Evolutionary conservation across 257 asterid genomes (phyloP).

Genomic region (Primulina eburnea): DNA sequence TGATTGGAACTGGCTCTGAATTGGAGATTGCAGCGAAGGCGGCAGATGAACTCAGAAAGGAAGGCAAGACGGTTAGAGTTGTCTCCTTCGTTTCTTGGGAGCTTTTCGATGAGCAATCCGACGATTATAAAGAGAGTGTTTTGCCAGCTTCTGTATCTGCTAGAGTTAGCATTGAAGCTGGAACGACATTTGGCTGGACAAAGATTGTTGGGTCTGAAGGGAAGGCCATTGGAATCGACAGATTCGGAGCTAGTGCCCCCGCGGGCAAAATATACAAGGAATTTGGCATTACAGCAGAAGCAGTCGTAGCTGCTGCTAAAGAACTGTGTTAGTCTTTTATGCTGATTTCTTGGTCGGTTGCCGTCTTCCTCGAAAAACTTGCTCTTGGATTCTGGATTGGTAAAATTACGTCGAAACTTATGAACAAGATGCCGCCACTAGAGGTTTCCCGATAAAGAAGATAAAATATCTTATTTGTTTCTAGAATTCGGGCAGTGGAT

Average conservation of each 20-base stretch:
- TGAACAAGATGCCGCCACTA: conserved; percentile 17
- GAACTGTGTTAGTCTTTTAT: conserved; percentile 35
- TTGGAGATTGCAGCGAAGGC: conserved; percentile 78
- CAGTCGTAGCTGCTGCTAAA: conserved; percentile 67
- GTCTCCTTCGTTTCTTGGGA: conserved; percentile 81
- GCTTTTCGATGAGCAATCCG: conserved; percentile 66
- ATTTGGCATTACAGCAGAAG: conserved; percentile 67
- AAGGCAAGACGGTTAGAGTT: conserved; percentile 72
- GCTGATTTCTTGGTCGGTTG: conserved; percentile 5
- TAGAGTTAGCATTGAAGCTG: conserved; percentile 84
- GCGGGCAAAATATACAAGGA: conserved; percentile 75
- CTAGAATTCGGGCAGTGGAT: conserved; percentile 25
- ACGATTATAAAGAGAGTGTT: conserved; percentile 68
- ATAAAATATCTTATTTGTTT: conserved; percentile 17
- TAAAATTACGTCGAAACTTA: conserved; percentile 17
- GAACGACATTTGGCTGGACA: conserved; percentile 67
- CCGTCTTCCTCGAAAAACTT: not conserved
- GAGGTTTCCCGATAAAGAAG: conserved; percentile 30
- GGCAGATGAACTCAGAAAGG: conserved; percentile 71
- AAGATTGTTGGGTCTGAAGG: conserved; percentile 64
- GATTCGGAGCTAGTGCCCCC: conserved; percentile 82
- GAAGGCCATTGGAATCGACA: conserved; percentile 68
- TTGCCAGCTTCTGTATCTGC: conserved; percentile 64
- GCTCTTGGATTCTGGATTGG: conserved; percentile 19
- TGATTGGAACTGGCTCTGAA: conserved; percentile 84